These are phyloP conservation scores for Lasiodiplodia sp. DNA, from an alignment of 2,329 filamentous ascomycete species.

Conservation along the genomic window DNA sequence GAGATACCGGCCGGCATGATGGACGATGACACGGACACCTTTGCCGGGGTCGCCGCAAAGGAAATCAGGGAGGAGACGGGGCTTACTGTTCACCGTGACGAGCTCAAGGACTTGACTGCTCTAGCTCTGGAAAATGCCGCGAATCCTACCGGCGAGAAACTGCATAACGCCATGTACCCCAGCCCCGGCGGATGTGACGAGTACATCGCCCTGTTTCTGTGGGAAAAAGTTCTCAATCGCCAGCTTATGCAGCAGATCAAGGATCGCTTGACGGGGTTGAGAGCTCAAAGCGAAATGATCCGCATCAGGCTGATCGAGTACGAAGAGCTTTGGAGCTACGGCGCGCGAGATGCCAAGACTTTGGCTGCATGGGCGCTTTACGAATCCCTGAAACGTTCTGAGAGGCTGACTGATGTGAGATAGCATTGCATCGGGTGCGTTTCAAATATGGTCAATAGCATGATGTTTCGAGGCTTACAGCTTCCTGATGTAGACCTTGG, in stretches of 20 bases:
- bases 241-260: not conserved
- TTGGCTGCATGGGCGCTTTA: not conserved
- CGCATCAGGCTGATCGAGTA: not conserved
- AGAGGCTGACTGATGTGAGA: too few relatives aligned
- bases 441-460: rapidly evolving
- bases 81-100: not conserved
- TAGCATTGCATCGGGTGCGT: too few relatives aligned
- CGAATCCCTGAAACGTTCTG: too few relatives aligned
- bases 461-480: too few relatives aligned
- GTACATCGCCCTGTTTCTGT: not conserved
- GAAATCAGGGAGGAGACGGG: not conserved
- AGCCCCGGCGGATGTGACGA: not conserved
- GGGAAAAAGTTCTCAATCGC: not conserved
- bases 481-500: too few relatives aligned
- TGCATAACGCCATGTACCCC: not conserved
- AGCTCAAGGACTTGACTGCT: not conserved
- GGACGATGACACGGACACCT: too few relatives aligned
- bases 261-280: not conserved
- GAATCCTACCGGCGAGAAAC: not conserved
- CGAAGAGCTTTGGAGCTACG: not conserved
- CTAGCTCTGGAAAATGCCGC: rapidly evolving
- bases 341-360: not conserved
- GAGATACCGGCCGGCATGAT: not conserved
- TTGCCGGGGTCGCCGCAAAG: too few relatives aligned
- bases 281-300: not conserved